Percentiles rank a stretch among this genome's conserved stretches.
Evolutionary conservation across 768 basidiomycete genomes (phyloP).

Genomic region (Lyophyllum semitale): DNA sequence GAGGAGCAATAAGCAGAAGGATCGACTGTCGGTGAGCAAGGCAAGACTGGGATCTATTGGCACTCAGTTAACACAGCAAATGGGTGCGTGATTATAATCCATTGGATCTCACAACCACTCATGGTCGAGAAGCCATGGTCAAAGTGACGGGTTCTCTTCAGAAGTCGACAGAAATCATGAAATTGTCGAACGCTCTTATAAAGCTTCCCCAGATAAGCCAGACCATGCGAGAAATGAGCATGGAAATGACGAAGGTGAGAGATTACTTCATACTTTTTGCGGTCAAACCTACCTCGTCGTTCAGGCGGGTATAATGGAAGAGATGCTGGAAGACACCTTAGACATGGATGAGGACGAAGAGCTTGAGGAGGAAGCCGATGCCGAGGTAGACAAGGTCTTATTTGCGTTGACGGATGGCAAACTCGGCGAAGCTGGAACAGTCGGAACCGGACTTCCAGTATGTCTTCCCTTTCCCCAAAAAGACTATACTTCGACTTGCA

Average conservation of each 20-base stretch:
- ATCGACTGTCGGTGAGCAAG: conserved; percentile 89
- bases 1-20: conserved; percentile 91
- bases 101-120: conserved; percentile 3
- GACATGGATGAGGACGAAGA: conserved; percentile 94
- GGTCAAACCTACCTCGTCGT: background rate
- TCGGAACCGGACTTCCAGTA: conserved; percentile 75
- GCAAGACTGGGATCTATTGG: conserved; percentile 90
- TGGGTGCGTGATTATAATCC: conserved; percentile 60
- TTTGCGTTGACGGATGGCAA: conserved; percentile 96
- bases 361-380: conserved; percentile 94
- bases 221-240: conserved; percentile 96
- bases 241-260: conserved; percentile 98
- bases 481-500: conserved; percentile 38
- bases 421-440: conserved; percentile 81
- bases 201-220: conserved; percentile 91
- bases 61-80: conserved; percentile 86
- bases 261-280: background rate
- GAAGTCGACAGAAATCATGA: conserved; percentile 99
- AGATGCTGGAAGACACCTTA: conserved; percentile 95
- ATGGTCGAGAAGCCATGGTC: conserved; percentile 68
- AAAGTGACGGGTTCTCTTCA: conserved; percentile 98
- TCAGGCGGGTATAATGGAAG: conserved; percentile 95
- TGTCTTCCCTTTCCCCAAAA: conserved; percentile 29
- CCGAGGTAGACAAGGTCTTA: conserved; percentile 94
- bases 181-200: conserved; percentile 88